Conservation (phyloP, 495 filamentous ascomycete species). For the Aspergillus funiculosus region DNA sequence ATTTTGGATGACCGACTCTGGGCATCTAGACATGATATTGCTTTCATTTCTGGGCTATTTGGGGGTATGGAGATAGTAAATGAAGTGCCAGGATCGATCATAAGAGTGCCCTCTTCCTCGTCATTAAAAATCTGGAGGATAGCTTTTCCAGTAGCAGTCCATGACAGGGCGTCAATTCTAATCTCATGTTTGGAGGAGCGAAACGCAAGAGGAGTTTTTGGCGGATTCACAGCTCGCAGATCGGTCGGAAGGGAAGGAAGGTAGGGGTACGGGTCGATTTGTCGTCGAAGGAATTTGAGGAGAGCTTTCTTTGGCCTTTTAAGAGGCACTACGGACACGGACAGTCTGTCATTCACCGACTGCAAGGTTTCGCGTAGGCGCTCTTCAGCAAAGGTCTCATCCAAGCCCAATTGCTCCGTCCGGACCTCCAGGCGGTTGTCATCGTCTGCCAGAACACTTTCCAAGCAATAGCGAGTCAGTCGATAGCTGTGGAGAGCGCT, state of each 20-base stretch:
- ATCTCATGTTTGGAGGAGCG: constrained; percentile 30
- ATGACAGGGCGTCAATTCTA: constrained; percentile 36
- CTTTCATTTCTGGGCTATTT: constrained; percentile 17
- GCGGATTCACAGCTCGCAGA: constrained; percentile 29
- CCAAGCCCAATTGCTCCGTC: constrained; percentile 71
- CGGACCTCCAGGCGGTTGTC: constrained; percentile 64
- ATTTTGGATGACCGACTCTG: constrained; percentile 12
- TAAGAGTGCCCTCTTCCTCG: constrained; percentile 36
- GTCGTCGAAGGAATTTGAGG: constrained; percentile 55
- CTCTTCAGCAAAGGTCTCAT: constrained; percentile 78
- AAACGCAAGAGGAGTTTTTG: constrained; percentile 27
- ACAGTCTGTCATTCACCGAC: constrained; percentile 65
- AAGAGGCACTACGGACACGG: constrained; percentile 56
- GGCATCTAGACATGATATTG: constrained; percentile 15
- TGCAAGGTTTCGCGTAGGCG: constrained; percentile 63
- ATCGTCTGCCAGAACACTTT: constrained; percentile 83
- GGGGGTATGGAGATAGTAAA: constrained; percentile 37
- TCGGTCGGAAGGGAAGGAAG: constrained; percentile 50
- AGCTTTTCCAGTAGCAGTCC: constrained; percentile 50
- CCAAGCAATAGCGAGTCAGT: constrained; percentile 78
- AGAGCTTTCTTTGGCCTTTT: constrained; percentile 62
- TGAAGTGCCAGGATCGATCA: constrained; percentile 31
- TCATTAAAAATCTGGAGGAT: constrained; percentile 47
- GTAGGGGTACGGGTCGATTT: constrained; percentile 72
- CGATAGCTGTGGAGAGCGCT: constrained; percentile 68